phyloP scores from a whole-genome alignment of 768 basidiomycete genomes.

The Calocera cornea region DNA sequence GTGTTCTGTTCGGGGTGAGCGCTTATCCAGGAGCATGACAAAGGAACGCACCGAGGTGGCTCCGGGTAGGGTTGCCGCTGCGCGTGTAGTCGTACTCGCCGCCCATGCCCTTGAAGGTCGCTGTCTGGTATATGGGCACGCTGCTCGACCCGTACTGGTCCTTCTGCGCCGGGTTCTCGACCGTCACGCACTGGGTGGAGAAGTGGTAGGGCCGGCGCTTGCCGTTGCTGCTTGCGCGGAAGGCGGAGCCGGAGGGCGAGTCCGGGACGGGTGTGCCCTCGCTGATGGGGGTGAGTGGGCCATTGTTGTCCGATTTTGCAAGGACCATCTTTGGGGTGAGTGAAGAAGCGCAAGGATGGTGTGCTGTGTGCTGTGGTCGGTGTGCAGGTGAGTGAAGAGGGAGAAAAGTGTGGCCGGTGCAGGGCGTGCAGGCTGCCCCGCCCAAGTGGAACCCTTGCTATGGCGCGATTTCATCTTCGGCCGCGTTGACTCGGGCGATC shows the following conservation, averaged over 20 bases:
- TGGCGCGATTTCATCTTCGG: too few relatives aligned
- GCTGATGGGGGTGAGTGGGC: not conserved
- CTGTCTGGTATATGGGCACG: slow-evolving; percentile 94
- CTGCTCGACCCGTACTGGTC: slow-evolving; percentile 92
- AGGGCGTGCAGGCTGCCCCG: too few relatives aligned
- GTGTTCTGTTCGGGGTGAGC: slow-evolving; percentile 46
- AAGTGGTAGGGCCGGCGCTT: slow-evolving; percentile 65
- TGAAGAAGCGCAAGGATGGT: not conserved
- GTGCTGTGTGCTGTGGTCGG: not conserved
- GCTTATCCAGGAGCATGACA: slow-evolving; percentile 3
- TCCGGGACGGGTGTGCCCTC: slow-evolving; percentile 10
- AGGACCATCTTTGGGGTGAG: not conserved
- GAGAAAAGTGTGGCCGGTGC: too few relatives aligned
- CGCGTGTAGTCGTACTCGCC: slow-evolving; percentile 88
- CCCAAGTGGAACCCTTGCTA: too few relatives aligned
- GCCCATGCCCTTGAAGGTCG: slow-evolving; percentile 90
- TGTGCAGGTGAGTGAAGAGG: not conserved
- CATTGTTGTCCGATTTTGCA: not conserved
- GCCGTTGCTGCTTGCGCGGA: not conserved
- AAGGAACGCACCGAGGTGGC: slow-evolving; percentile 62
- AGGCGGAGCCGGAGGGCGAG: slow-evolving; percentile 12
- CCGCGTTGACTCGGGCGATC: too few relatives aligned
- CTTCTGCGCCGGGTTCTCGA: slow-evolving; percentile 81
- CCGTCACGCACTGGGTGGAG: slow-evolving; percentile 81
- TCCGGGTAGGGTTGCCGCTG: slow-evolving; percentile 93